Percentiles rank a stretch among this genome's conserved stretches.
phyloP scores from a whole-genome alignment of 805 yeast species.

The Monosporozyma siamensis region DNA sequence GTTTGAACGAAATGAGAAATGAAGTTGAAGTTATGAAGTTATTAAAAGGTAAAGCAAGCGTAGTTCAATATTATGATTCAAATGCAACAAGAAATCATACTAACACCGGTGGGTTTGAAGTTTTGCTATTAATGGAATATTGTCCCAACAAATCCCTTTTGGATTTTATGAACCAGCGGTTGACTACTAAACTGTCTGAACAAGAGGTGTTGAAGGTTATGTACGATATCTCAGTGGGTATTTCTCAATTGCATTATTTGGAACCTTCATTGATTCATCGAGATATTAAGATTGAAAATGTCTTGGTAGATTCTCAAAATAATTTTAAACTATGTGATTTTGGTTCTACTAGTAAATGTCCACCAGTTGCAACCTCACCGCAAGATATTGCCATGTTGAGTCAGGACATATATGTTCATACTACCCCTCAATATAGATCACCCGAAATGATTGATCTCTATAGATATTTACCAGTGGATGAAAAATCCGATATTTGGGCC shows the following conservation, averaged over 20 bases:
- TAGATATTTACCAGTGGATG: slow-evolving; percentile 76
- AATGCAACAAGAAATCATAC: slow-evolving; percentile 50
- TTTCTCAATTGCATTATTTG: slow-evolving; percentile 74
- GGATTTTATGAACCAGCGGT: slow-evolving; percentile 82
- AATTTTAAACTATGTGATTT: slow-evolving; percentile 85
- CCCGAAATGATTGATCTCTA: slow-evolving; percentile 95
- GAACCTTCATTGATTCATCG: slow-evolving; percentile 71
- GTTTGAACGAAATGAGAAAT: slow-evolving; percentile 53
- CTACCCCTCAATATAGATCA: slow-evolving; percentile 91
- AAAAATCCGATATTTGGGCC: slow-evolving; percentile 95
- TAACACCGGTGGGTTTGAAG: slow-evolving; percentile 57
- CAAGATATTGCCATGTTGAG: slow-evolving; percentile 63
- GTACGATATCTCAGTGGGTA: slow-evolving; percentile 70
- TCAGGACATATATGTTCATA: slow-evolving; percentile 78
- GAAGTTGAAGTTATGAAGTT: slow-evolving; percentile 76
- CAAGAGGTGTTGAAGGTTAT: slow-evolving; percentile 72
- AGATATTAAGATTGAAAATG: slow-evolving; percentile 92
- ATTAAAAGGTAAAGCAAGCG: slow-evolving; percentile 44
- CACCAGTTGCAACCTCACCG: slow-evolving; percentile 61
- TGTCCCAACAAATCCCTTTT: slow-evolving; percentile 81
- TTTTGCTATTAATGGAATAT: slow-evolving; percentile 82
- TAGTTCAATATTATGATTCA: slow-evolving; percentile 66
- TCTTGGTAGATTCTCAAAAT: slow-evolving; percentile 60
- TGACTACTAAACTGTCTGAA: slow-evolving; percentile 69
- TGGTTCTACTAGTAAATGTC: slow-evolving; percentile 61